A percentile compares a stretch with the other conserved stretches of the same genome.
These are phyloP conservation scores for Trapa incisa DNA, from an alignment of 345 rosid species.

Conservation along the genomic window DNA sequence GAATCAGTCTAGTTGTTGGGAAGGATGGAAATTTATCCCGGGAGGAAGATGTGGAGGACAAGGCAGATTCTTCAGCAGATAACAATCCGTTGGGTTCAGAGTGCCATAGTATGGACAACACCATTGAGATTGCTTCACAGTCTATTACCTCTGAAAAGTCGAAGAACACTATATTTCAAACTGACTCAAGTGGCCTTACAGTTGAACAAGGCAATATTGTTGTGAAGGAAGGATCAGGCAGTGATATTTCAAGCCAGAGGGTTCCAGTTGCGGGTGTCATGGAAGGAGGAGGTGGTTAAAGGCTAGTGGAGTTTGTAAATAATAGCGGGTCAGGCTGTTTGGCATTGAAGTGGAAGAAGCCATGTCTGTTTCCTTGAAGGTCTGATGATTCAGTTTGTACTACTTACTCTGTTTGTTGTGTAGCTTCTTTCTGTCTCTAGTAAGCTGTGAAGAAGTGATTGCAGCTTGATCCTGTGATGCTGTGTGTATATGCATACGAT, in stretches of 20 bases:
- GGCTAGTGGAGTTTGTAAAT: too few species aligned
- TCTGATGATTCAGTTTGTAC: too few species aligned
- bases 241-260: not conserved
- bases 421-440: too few species aligned
- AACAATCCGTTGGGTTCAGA: constrained; percentile 18
- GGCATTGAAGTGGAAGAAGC: too few species aligned
- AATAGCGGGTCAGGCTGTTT: too few species aligned
- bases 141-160: constrained; percentile 4
- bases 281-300: not conserved
- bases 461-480: too few species aligned
- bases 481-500: too few species aligned
- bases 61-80: not conserved
- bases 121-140: constrained; percentile 16
- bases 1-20: constrained; percentile 27
- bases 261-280: not conserved
- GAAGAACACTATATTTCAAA: constrained; percentile 10
- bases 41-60: constrained; percentile 14
- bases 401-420: too few species aligned
- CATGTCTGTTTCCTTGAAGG: too few species aligned
- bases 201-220: constrained; percentile 7
- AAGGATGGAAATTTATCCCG: constrained; percentile 25
- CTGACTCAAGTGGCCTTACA: constrained; percentile 16
- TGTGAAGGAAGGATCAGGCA: not conserved
- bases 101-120: constrained; percentile 9
- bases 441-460: too few species aligned